Evolutionary conservation across 164 flowering plant genomes (phyloP), one percentile per base, ranked within the genome.

Genomic region (Liriodendron chinense): DNA sequence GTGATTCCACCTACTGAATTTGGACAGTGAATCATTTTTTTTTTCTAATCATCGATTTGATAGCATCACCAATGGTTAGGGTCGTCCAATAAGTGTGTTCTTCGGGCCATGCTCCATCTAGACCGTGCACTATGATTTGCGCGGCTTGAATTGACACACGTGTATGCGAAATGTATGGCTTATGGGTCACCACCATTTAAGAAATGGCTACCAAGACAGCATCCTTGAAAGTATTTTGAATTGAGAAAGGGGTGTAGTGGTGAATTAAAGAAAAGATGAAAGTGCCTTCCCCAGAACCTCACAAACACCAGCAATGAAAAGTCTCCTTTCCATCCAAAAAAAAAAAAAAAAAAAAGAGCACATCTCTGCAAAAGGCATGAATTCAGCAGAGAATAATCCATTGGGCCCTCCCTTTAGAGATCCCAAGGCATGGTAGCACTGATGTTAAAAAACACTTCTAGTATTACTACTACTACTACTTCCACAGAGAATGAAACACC

Each of bases 251-350:
- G 43, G 20, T 1, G 8, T 34, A 28, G 25, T 25, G 69, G 8
- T 18, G 48, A 21, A 63, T 13, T 63, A 26, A 67, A 34, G 18
- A 28, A 67, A 67, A 26, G 48, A 28, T 7, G 9, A 28, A 67
- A 6, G 28, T 14, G 47, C 69, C 69, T 67, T 67, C 25, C 69
- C 48, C 69, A 67, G n/a, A 5, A 43, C 69, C 69, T 66, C 69
- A 26, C 59, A 16, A 16, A 53, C 47, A 28, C 69, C 34, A 4
- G 69, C 69, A 9, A 53, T 53, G 59, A 66, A 66, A 66, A 66
- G 69, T 66, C 47, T 66, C 47, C 47, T 66, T 66, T 65, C 18
- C 43, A 66, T 66, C 18, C 48, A 26, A 34, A 66, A n/a, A n/a
- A n/a, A n/a, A n/a, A n/a, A n/a, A n/a, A n/a, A n/a, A n/a, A n/a